Base-by-base conservation (phyloP, 805 yeast genomes). In the Candida mattraensis region DNA sequence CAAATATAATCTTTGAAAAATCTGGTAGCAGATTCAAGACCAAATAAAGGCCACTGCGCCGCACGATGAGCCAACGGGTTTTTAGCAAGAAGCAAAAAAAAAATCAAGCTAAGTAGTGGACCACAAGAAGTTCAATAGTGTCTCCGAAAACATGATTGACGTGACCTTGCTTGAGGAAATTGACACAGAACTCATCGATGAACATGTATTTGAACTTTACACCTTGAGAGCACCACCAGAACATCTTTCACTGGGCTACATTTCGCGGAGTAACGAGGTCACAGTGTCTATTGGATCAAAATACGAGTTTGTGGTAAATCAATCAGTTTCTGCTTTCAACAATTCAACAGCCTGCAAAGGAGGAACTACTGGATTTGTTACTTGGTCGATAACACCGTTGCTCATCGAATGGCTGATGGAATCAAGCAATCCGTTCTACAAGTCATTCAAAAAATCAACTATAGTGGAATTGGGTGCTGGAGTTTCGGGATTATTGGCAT, bases 381-480 rank as follows among this genome's bases (percentile, higher is more conserved):
- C 80, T 24, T 81, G 88, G 88, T 61, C 63, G 26, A 62, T 76
- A 1, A 65, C 78, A 1, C 65, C 69, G 2, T 50, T 63, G 2
- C 60, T 81, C 24, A 67, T 67, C 1, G 70, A 76, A 27, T 81
- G 87, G 87, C 30, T 78, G 2, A 15, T 67, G n/a, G 46, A 30
- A 13, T 22, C 29, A 0, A 35, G 33, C 18, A 56, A 64, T 28
- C 69, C 69, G 1, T 49, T 67, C 12, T 6, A 29, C 5, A 30
- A 38, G 2, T 23, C 41, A 5, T 39, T 55, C 20, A 35, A 45
- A 11, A 43, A 48, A 3, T 41, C 56, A 2, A 39, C 49, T 1
- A 67, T 78, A 0, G 57, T 80, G 7, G 88, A 81, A 42, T 50
- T 81, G 4, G 88, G 88, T 0, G 57, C 83, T 10, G 88, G 88